Conservation (phyloP, 306 rosid genomes). For the Adenanthera pavonina region DNA sequence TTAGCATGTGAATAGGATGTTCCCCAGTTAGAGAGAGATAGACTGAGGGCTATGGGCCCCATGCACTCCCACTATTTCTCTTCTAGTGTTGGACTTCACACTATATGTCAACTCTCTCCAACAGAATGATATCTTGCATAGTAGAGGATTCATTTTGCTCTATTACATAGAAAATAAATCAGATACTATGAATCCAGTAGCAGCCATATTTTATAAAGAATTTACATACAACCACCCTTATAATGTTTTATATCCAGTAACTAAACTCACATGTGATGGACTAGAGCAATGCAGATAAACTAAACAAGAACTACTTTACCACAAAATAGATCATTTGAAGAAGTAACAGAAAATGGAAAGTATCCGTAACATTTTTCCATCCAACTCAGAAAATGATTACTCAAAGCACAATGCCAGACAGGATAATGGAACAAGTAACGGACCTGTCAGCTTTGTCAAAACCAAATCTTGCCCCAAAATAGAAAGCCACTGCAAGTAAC, state of each 20-base stretch:
- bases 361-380: not conserved
- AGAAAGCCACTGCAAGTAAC: conserved; percentile 50
- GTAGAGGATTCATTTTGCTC: no score
- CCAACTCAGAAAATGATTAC: conserved; percentile 4
- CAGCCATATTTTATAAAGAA: not conserved
- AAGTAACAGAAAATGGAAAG: not conserved
- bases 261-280: not conserved
- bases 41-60: no score
- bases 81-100: no score
- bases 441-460: conserved; percentile 52
- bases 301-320: not conserved
- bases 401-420: not conserved
- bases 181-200: conserved; percentile 1
- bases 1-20: no score
- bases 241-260: not conserved
- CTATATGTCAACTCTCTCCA: no score
- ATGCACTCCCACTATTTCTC: no score
- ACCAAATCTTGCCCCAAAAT: conserved; percentile 53
- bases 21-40: no score
- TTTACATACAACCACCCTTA: not conserved
- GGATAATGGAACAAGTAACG: not conserved
- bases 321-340: not conserved
- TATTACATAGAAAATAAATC: not conserved
- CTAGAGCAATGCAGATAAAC: not conserved
- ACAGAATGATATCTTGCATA: no score